Conservation (phyloP, 2,329 filamentous ascomycete genomes). For the Stachybotrys echinatus region DNA sequence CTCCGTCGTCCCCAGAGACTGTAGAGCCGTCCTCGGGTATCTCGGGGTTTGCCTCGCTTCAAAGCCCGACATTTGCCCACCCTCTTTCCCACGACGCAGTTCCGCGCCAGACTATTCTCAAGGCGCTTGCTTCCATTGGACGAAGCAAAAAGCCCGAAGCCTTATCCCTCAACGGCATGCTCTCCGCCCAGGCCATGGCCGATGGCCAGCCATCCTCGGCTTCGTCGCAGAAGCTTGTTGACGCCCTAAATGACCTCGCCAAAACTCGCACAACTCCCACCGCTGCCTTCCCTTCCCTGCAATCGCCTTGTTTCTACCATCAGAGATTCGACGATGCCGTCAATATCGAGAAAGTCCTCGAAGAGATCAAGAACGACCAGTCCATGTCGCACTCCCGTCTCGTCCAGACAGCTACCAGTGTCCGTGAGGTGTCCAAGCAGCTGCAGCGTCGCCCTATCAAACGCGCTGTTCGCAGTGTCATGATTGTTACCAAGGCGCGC, state of each 20-base stretch:
- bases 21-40: slow-evolving; percentile 6
- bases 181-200: slow-evolving; percentile 37
- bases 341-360: slow-evolving; percentile 88
- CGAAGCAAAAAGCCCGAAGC: slow-evolving; percentile 58
- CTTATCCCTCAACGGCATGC: slow-evolving; percentile 56
- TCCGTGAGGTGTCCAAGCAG: slow-evolving; percentile 93
- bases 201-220: slow-evolving; percentile 36
- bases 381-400: slow-evolving; percentile 90
- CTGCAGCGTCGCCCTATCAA: slow-evolving; percentile 88
- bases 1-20: slow-evolving; percentile 5
- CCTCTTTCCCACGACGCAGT: slow-evolving; percentile 57
- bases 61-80: slow-evolving; percentile 36
- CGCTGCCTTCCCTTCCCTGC: slow-evolving; percentile 56
- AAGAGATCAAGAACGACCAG: slow-evolving; percentile 87
- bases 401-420: slow-evolving; percentile 90
- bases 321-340: slow-evolving; percentile 94
- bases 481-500: slow-evolving; percentile 97
- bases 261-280: slow-evolving; percentile 28
- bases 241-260: slow-evolving; percentile 51
- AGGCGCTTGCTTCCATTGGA: slow-evolving; percentile 67
- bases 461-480: slow-evolving; percentile 85
- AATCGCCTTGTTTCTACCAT: slow-evolving; percentile 97
- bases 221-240: slow-evolving; percentile 58
- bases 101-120: slow-evolving; percentile 76
- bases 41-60: slow-evolving; percentile 2